Evolutionary conservation across 441 rosid species (phyloP).

Genomic region (Geranium incanum): DNA sequence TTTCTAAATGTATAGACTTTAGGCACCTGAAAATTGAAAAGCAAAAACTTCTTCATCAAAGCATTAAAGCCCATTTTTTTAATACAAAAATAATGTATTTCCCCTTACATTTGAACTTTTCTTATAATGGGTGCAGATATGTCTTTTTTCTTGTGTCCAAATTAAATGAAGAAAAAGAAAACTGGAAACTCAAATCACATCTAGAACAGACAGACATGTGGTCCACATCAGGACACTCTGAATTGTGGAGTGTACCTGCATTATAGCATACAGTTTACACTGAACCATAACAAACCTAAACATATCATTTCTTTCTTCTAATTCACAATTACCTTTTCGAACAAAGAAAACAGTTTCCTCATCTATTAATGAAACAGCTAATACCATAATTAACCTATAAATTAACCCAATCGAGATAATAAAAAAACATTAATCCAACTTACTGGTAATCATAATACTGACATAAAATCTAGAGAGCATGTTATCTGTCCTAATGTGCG

Average conservation of each 20-base stretch:
- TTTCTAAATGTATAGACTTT: neutral
- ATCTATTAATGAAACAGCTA: neutral
- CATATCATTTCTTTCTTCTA: neutral
- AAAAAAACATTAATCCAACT: neutral
- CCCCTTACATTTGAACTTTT: no score
- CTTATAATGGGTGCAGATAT: no score
- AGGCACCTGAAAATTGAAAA: no score
- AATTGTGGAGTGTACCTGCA: neutral
- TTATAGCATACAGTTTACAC: neutral
- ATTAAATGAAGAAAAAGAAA: neutral
- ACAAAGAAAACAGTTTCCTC: neutral
- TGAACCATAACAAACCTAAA: neutral
- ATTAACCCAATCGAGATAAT: neutral
- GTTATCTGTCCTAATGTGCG: neutral
- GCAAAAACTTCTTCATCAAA: no score
- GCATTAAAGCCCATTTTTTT: no score
- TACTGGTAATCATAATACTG: neutral
- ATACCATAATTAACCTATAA: neutral
- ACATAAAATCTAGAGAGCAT: neutral
- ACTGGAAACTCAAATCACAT: neutral
- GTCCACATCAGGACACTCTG: neutral
- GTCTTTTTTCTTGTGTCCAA: no score
- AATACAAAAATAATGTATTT: no score
- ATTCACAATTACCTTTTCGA: neutral
- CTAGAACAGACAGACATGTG: slow-evolving; percentile 1